Percentiles rank a stretch among this genome's conserved stretches.
Evolutionary conservation across 108 stramenopile genomes (phyloP).

Genomic region (Cyclotella atomus): DNA sequence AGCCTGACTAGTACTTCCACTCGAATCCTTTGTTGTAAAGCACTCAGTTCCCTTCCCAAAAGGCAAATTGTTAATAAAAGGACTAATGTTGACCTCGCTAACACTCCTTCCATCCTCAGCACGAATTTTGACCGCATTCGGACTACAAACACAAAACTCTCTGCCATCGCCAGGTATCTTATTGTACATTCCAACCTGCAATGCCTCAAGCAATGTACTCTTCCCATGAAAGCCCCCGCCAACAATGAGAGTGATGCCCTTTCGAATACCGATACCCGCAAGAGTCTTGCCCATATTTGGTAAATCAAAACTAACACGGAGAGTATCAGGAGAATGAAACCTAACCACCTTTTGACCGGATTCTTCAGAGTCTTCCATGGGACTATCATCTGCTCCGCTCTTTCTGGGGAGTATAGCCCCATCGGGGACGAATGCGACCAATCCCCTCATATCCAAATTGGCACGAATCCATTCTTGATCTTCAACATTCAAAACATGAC

Average conservation of each 20-base stretch:
- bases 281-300: conserved; percentile 67
- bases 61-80: conserved; percentile 96
- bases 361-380: conserved; percentile 67
- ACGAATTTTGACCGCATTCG: conserved; percentile 88
- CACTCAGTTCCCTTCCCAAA: conserved; percentile 77
- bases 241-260: conserved; percentile 93
- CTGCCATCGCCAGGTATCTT: conserved; percentile 97
- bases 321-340: conserved; percentile 68
- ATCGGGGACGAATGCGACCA: conserved; percentile 90
- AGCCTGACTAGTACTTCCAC: conserved; percentile 95
- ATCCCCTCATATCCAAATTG: conserved; percentile 61
- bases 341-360: conserved; percentile 45
- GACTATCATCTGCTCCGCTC: conserved; percentile 86
- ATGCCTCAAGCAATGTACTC: conserved; percentile 87
- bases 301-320: conserved; percentile 56
- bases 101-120: conserved; percentile 96
- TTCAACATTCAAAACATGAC: conserved; percentile 84
- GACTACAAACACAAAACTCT: conserved; percentile 85
- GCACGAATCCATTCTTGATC: conserved; percentile 86
- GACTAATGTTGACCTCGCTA: conserved; percentile 83
- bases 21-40: conserved; percentile 90
- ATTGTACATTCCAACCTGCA: conserved; percentile 93
- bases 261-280: conserved; percentile 90
- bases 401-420: conserved; percentile 89
- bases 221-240: conserved; percentile 99